A percentile compares a stretch with the other conserved stretches of the same genome.
These are phyloP conservation scores for Albugo candida DNA, from an alignment of 352 stramenopile species.

Conservation along the genomic window DNA sequence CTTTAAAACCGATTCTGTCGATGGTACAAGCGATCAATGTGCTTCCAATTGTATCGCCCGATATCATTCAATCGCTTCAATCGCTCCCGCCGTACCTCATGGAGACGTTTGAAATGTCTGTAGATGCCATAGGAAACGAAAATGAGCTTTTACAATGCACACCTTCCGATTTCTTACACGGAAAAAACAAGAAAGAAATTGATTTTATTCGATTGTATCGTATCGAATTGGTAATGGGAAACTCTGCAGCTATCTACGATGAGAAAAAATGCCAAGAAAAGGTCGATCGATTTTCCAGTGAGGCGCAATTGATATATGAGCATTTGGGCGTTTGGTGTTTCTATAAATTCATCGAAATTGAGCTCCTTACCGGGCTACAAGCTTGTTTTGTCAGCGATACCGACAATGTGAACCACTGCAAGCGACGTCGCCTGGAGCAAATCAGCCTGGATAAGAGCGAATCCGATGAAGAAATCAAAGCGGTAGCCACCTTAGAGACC, in stretches of 20 bases:
- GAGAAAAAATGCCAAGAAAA: slow-evolving; percentile 54
- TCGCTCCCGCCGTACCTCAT: slow-evolving; percentile 9
- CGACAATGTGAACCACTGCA: slow-evolving; percentile 35
- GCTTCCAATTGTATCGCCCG: slow-evolving; percentile 18
- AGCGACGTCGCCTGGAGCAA: slow-evolving; percentile 14
- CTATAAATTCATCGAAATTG: slow-evolving; percentile 59
- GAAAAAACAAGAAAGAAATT: slow-evolving; percentile 46
- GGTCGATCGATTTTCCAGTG: slow-evolving; percentile 44
- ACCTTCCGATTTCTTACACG: slow-evolving; percentile 20
- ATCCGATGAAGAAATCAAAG: slow-evolving; percentile 11
- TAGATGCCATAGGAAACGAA: neutral
- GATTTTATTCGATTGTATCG: slow-evolving; percentile 43
- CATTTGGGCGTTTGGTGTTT: slow-evolving; percentile 63
- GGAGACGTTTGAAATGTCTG: slow-evolving; percentile 4
- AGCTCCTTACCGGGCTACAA: slow-evolving; percentile 50
- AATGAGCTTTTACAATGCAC: slow-evolving; percentile 17
- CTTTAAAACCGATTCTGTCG: slow-evolving; percentile 30
- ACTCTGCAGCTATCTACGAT: slow-evolving; percentile 48
- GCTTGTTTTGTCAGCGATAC: slow-evolving; percentile 38
- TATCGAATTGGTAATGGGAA: slow-evolving; percentile 42
- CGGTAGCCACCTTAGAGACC: no score
- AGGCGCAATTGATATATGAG: slow-evolving; percentile 34
- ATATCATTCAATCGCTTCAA: slow-evolving; percentile 7
- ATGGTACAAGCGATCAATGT: slow-evolving; percentile 45
- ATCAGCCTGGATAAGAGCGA: slow-evolving; percentile 7